These are phyloP conservation scores for Oemleria cerasiformis DNA, from an alignment of 306 rosid genomes.

Conservation along the genomic window DNA sequence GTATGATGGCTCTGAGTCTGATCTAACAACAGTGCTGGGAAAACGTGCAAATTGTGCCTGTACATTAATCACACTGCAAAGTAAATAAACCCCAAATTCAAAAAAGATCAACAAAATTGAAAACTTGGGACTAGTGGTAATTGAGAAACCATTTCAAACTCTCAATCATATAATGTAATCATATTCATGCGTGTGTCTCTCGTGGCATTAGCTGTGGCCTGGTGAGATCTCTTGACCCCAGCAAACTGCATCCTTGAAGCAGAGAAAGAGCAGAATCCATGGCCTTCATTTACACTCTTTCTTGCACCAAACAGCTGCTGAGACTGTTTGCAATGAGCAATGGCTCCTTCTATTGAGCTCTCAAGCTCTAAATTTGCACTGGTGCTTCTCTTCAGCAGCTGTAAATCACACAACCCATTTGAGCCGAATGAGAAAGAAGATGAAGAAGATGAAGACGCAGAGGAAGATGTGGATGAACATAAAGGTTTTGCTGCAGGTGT, in stretches of 20 bases:
- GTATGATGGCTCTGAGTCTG: background rate
- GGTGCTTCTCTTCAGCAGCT: conserved; percentile 60
- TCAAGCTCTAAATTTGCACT: conserved; percentile 72
- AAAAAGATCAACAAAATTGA: background rate
- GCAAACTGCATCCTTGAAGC: conserved; percentile 37
- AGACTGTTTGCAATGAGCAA: conserved; percentile 88
- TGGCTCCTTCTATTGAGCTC: conserved; percentile 82
- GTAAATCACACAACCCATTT: conserved; percentile 51
- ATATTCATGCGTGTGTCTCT: conserved; percentile 15
- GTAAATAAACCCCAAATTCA: conserved; percentile 4
- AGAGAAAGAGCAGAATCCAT: conserved; percentile 34
- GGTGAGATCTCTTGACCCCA: conserved; percentile 38
- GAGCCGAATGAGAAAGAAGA: conserved; percentile 83
- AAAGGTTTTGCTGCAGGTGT: conserved; percentile 37
- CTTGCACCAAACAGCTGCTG: conserved; percentile 41
- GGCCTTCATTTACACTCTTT: conserved; percentile 20
- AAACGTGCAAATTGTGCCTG: background rate
- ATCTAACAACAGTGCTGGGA: conserved; percentile 2
- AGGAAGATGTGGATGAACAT: conserved; percentile 61
- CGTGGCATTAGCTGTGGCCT: conserved; percentile 12
- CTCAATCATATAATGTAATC: conserved; percentile 18
- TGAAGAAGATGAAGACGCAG: conserved; percentile 71
- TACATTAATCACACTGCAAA: conserved; percentile 27
- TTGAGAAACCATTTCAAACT: background rate
- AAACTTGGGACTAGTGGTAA: background rate